Percentiles rank a stretch among this genome's conserved stretches.
phyloP scores from a whole-genome alignment of 73 alveolate genomes.

The Paramecium biaurelia region DNA sequence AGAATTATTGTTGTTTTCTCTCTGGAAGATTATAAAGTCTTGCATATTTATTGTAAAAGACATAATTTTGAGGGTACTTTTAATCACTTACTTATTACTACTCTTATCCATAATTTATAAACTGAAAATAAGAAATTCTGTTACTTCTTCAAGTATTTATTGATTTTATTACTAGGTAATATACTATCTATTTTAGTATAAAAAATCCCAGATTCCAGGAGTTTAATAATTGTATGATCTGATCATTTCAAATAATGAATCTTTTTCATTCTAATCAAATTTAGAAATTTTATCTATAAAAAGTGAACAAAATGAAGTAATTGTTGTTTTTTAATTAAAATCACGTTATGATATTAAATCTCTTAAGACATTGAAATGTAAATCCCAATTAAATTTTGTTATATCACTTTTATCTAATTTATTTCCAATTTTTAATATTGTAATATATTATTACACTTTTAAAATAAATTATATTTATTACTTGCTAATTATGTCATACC shows the following conservation, averaged over 20 bases:
- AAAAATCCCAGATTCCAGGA: neutral
- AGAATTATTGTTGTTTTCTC: neutral
- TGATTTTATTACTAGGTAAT: neutral
- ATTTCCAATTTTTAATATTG: neutral
- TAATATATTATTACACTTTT: neutral
- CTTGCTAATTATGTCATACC: neutral
- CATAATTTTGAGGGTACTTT: neutral
- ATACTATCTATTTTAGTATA: neutral
- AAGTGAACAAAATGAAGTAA: neutral
- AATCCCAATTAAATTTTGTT: neutral
- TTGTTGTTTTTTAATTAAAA: neutral
- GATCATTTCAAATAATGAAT: neutral
- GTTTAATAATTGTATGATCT: neutral
- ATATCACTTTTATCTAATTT: neutral
- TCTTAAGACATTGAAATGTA: neutral
- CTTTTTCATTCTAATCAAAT: neutral
- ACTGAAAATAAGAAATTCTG: neutral
- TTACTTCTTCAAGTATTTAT: neutral
- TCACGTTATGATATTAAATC: neutral
- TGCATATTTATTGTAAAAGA: neutral
- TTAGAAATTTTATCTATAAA: neutral
- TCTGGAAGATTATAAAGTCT: neutral
- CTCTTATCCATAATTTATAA: neutral
- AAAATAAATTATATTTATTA: neutral
- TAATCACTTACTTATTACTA: neutral